Evolutionary conservation across 2,329 filamentous ascomycete species (phyloP).

Genomic region (Neofusicoccum laricinum): DNA sequence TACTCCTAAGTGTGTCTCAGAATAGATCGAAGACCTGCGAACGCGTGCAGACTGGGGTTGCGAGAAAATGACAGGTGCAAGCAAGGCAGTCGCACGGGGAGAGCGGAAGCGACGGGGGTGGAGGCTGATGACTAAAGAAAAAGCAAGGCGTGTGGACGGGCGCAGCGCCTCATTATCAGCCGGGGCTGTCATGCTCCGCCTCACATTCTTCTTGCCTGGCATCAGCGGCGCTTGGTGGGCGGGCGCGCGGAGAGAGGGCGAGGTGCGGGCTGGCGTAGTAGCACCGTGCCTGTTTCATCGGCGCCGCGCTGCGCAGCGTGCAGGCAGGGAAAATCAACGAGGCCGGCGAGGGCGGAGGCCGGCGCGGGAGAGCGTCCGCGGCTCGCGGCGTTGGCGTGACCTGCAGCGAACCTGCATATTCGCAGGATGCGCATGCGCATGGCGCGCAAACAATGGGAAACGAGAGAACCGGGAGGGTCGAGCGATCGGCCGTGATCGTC

Average conservation of each 20-base stretch:
- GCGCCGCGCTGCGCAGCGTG: background rate
- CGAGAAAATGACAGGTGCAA: background rate
- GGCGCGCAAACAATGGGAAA: background rate
- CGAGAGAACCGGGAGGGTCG: background rate
- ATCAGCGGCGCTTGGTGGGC: background rate
- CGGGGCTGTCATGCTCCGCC: slow-evolving; percentile 11
- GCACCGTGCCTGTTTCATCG: slow-evolving; percentile 10
- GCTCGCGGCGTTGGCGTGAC: background rate
- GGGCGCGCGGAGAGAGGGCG: background rate
- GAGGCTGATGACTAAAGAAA: background rate
- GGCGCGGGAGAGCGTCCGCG: background rate
- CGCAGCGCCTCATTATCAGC: background rate
- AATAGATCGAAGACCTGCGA: background rate
- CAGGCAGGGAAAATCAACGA: background rate
- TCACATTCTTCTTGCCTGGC: background rate
- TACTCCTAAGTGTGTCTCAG: background rate
- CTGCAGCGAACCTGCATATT: background rate
- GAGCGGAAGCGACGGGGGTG: background rate
- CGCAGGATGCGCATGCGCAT: background rate
- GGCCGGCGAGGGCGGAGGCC: background rate
- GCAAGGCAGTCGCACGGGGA: background rate
- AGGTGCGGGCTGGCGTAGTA: background rate
- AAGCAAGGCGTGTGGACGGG: background rate
- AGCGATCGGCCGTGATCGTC: background rate
- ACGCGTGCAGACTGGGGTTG: background rate